These are phyloP conservation scores for Diplodia seriata DNA, from an alignment of 2,329 filamentous ascomycete species.

Conservation along the genomic window DNA sequence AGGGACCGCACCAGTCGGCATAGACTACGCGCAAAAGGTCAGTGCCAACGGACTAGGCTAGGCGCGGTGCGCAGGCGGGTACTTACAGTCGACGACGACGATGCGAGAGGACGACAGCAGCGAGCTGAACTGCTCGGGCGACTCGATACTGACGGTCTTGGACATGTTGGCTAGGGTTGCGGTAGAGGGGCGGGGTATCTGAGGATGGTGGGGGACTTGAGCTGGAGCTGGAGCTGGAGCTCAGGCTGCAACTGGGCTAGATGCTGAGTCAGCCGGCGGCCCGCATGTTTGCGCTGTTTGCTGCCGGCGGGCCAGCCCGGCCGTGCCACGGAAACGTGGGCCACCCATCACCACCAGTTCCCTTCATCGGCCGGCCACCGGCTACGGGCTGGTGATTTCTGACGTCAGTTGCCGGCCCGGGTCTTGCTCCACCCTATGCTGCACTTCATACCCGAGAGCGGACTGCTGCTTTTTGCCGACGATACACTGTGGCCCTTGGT, in stretches of 20 bases:
- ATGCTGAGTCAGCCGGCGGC: slow-evolving; percentile 4
- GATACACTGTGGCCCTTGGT: background rate
- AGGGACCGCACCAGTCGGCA: slow-evolving; percentile 84
- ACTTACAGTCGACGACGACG: slow-evolving; percentile 88
- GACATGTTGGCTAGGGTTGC: slow-evolving; percentile 48
- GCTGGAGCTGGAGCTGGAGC: slow-evolving; percentile 1
- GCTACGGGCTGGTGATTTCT: background rate
- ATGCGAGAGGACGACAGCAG: slow-evolving; percentile 78
- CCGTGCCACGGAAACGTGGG: background rate
- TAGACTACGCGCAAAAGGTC: slow-evolving; percentile 67
- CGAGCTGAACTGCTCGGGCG: slow-evolving; percentile 49
- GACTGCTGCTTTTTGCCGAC: background rate
- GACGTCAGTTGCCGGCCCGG: background rate
- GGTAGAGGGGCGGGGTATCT: slow-evolving; percentile 18
- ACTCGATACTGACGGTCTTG: slow-evolving; percentile 53
- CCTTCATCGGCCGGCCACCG: background rate
- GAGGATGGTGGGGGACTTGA: slow-evolving; percentile 12
- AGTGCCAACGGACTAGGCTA: slow-evolving; percentile 32
- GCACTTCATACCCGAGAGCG: background rate
- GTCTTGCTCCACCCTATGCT: background rate
- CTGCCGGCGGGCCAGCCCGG: background rate
- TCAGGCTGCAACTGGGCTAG: slow-evolving; percentile 19
- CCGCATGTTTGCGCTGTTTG: slow-evolving; percentile 22
- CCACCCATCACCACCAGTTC: background rate
- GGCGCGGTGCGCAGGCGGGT: slow-evolving; percentile 34